These are phyloP conservation scores for Tetrahymena malaccensis DNA, from an alignment of 73 alveolate genomes.

Conservation along the genomic window DNA sequence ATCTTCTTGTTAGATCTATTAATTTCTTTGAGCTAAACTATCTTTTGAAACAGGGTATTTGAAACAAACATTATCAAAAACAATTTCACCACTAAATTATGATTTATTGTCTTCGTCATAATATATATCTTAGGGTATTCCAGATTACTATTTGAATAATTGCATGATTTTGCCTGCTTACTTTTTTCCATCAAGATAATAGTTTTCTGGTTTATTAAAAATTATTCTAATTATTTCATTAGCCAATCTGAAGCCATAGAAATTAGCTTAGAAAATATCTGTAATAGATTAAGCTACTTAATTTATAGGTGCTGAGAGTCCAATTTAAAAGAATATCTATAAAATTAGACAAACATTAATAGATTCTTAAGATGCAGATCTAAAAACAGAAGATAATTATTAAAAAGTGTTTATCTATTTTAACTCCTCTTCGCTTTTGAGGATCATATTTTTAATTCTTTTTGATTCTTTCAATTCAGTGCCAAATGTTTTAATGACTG, in stretches of 20 bases:
- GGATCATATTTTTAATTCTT: not conserved
- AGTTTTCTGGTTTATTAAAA: not conserved
- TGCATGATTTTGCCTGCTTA: not conserved
- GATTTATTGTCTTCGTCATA: not conserved
- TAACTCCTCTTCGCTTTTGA: not conserved
- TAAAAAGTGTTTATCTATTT: not conserved
- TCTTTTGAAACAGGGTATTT: constrained; percentile 4
- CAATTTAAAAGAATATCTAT: not conserved
- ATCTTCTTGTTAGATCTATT: not conserved
- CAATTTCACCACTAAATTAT: not conserved
- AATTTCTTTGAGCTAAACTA: not conserved
- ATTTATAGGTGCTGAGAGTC: not conserved
- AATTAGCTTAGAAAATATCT: not conserved
- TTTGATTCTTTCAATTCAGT: not conserved
- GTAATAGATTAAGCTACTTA: not conserved
- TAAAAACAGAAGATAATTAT: not conserved
- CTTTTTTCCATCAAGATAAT: not conserved
- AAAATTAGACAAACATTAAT: not conserved
- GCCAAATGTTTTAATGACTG: not conserved
- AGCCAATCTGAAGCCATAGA: not conserved
- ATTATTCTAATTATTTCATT: not conserved
- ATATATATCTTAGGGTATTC: not conserved
- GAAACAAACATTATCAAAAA: constrained; percentile 8
- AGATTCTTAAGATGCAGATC: not conserved
- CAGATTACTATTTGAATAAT: not conserved